Percentiles rank a stretch among this genome's conserved stretches.
These are phyloP conservation scores for Aspergillus egyptiacus DNA, from an alignment of 495 filamentous ascomycete species.

Conservation along the genomic window DNA sequence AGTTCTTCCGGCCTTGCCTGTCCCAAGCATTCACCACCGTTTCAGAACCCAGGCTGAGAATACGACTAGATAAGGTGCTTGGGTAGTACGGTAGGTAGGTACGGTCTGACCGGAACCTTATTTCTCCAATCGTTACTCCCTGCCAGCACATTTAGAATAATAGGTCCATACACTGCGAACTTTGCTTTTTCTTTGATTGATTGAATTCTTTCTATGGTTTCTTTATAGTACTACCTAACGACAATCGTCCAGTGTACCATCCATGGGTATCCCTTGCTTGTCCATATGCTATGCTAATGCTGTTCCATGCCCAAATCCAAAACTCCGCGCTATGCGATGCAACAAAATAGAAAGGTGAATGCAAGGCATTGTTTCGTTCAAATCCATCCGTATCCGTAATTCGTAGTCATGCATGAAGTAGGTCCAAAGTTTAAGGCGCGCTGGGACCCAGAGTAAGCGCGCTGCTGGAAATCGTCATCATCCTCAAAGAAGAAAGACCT, in stretches of 20 bases:
- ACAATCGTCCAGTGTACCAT: constrained; percentile 12
- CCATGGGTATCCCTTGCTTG: constrained; percentile 31
- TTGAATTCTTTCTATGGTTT: constrained; percentile 1
- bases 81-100: too few relatives aligned
- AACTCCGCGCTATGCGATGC: constrained; percentile 38
- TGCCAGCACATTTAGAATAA: too few relatives aligned
- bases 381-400: constrained; percentile 41
- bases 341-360: constrained; percentile 15
- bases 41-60: too few relatives aligned
- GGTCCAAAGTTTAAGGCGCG: constrained; percentile 25
- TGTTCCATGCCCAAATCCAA: constrained; percentile 11
- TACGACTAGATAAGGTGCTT: too few relatives aligned
- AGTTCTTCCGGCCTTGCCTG: too few relatives aligned
- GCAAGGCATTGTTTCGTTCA: constrained; percentile 14
- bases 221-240: not conserved
- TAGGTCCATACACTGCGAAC: too few relatives aligned
- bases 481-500: constrained; percentile 45
- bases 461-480: constrained; percentile 32
- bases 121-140: too few relatives aligned
- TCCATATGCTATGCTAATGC: constrained; percentile 14
- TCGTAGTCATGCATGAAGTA: constrained; percentile 37
- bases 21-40: too few relatives aligned
- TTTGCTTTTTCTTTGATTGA: not conserved
- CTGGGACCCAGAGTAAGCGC: constrained; percentile 22
- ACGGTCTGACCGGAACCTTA: too few relatives aligned